A percentile compares a stretch with the other conserved stretches of the same genome.
Conservation (phyloP, 331 rosid species). For the Quercus tomentella region DNA sequence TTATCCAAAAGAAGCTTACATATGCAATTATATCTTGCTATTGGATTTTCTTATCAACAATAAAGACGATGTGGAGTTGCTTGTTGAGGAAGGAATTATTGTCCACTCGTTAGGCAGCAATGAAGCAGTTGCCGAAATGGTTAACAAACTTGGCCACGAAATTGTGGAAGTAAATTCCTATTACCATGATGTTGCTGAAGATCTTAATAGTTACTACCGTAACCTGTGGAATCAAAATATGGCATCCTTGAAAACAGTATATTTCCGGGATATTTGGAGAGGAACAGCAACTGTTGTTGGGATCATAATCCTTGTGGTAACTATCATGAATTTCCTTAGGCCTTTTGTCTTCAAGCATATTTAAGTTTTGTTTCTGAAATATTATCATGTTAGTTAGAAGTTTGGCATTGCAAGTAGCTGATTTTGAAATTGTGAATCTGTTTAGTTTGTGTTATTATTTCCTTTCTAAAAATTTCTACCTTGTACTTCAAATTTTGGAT, state of each 20-base stretch:
- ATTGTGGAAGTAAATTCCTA: background rate
- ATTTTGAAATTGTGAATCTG: too few species aligned
- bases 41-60: slow-evolving; percentile 34
- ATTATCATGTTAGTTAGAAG: too few species aligned
- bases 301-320: slow-evolving; percentile 1
- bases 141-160: background rate
- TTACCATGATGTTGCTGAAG: background rate
- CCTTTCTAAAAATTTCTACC: too few species aligned
- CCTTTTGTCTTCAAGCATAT: too few species aligned
- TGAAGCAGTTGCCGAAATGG: background rate
- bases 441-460: too few species aligned
- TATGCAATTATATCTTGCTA: slow-evolving; percentile 34
- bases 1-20: slow-evolving; percentile 29
- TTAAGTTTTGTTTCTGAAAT: too few species aligned
- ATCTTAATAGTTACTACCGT: slow-evolving; percentile 3
- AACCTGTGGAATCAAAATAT: slow-evolving; percentile 14
- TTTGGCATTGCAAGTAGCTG: too few species aligned
- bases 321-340: background rate
- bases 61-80: background rate
- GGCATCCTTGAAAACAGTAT: slow-evolving; percentile 22
- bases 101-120: background rate
- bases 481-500: too few species aligned
- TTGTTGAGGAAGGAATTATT: slow-evolving; percentile 16
- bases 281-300: slow-evolving; percentile 34
- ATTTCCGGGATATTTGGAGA: slow-evolving; percentile 29